These are phyloP conservation scores for Tuctoria greenei DNA, from an alignment of 176 grass and related monocot species.

Conservation along the genomic window DNA sequence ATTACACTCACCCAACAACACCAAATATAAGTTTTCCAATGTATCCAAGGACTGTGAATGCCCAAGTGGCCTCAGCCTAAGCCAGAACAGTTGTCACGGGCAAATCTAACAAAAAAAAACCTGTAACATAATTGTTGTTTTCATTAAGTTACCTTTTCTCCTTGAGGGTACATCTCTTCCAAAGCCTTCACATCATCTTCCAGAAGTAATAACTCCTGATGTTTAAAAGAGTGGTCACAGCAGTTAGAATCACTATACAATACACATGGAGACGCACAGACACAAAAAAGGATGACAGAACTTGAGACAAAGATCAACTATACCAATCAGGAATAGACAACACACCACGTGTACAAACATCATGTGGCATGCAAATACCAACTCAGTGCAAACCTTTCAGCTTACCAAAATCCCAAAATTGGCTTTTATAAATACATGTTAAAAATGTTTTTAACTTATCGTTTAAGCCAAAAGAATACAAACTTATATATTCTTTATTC, in stretches of 20 bases:
- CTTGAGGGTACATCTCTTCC: slow-evolving; percentile 99
- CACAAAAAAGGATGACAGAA: background rate
- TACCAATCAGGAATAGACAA: background rate
- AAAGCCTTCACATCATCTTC: slow-evolving; percentile 95
- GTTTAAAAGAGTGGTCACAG: slow-evolving; percentile 19
- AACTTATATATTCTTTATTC: slow-evolving; percentile 6
- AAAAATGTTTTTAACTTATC: background rate
- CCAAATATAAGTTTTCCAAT: slow-evolving; percentile 82
- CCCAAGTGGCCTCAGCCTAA: slow-evolving; percentile 96
- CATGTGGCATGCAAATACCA: background rate
- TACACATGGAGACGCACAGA: background rate
- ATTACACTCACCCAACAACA: slow-evolving; percentile 72
- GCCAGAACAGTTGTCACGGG: slow-evolving; percentile 40
- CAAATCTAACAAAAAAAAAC: slow-evolving; percentile 20
- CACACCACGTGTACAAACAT: background rate
- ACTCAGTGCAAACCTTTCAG: background rate
- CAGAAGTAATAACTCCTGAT: slow-evolving; percentile 82
- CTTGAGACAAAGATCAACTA: background rate
- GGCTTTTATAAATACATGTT: background rate
- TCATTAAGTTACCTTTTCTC: slow-evolving; percentile 63
- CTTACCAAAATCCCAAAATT: slow-evolving; percentile 10
- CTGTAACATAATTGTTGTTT: slow-evolving; percentile 2
- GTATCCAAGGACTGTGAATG: slow-evolving; percentile 93
- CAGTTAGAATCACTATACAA: background rate
- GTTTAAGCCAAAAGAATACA: background rate